These are phyloP conservation scores for Hypoxylon crocopeplum DNA, from an alignment of 495 filamentous ascomycete species.

Conservation along the genomic window DNA sequence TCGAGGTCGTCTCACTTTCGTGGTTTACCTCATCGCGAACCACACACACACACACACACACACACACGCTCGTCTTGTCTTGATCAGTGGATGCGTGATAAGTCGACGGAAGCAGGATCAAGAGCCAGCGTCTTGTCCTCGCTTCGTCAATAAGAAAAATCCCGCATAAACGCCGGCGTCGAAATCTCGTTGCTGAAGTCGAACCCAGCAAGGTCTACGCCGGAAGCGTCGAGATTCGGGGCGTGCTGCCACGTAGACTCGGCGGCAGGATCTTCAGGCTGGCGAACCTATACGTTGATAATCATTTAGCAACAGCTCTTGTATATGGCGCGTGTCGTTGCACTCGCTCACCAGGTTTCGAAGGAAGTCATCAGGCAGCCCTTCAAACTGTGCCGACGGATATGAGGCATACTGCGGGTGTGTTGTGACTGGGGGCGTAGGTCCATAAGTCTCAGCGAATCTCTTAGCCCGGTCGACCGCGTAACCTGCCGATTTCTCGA, in stretches of 20 bases:
- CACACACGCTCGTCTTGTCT: too few relatives aligned
- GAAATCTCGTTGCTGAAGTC: constrained; percentile 13
- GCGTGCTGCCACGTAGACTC: constrained; percentile 5
- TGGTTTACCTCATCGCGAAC: too few relatives aligned
- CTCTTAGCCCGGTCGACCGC: constrained; percentile 16
- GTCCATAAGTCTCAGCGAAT: not conserved
- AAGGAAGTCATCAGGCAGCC: not conserved
- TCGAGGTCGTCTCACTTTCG: too few relatives aligned
- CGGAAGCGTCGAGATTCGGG: not conserved
- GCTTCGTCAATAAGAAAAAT: not conserved
- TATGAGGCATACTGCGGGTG: constrained; percentile 1
- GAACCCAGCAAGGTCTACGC: constrained; percentile 1
- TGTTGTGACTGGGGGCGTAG: not conserved
- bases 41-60: too few relatives aligned
- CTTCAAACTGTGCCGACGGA: not conserved
- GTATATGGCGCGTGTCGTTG: not conserved
- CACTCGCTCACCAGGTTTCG: constrained; percentile 17
- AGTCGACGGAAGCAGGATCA: too few relatives aligned
- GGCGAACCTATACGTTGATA: constrained; percentile 4
- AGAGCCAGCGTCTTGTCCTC: not conserved
- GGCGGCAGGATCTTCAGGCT: not conserved
- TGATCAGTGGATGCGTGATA: too few relatives aligned
- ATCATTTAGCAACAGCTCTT: not conserved
- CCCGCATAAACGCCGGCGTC: constrained; percentile 18
- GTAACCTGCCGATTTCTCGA: constrained; percentile 22